Conservation (phyloP, 495 filamentous ascomycete genomes). For the Aspergillus affinis region DNA sequence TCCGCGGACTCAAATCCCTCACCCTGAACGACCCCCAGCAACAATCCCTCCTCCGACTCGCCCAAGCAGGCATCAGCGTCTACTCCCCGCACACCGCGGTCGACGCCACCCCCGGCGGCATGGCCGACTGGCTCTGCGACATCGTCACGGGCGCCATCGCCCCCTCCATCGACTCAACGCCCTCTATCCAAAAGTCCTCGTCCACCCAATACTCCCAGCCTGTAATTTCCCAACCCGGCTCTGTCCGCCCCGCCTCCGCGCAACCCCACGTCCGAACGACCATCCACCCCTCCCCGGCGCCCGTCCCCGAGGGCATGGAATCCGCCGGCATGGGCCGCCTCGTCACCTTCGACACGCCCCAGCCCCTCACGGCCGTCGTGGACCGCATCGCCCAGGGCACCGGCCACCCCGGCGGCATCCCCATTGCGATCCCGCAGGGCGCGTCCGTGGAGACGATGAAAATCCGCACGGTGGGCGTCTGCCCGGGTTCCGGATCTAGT, state of each 20-base stretch:
- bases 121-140: slow-evolving; percentile 95
- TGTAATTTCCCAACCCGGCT: slow-evolving; percentile 36
- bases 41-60: slow-evolving; percentile 74
- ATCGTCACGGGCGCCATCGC: slow-evolving; percentile 62
- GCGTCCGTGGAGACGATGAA: slow-evolving; percentile 49
- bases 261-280: slow-evolving; percentile 50
- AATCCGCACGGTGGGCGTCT: slow-evolving; percentile 65
- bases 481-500: slow-evolving; percentile 79
- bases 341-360: slow-evolving; percentile 58
- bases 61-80: slow-evolving; percentile 87
- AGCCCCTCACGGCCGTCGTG: slow-evolving; percentile 61
- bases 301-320: slow-evolving; percentile 55
- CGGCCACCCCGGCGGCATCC: slow-evolving; percentile 64
- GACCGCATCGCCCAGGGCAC: slow-evolving; percentile 58
- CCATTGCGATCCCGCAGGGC: slow-evolving; percentile 66
- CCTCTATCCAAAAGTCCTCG: slow-evolving; percentile 18
- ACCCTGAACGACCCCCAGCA: slow-evolving; percentile 85
- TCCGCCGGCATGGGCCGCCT: slow-evolving; percentile 76
- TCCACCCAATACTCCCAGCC: slow-evolving; percentile 42
- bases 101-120: slow-evolving; percentile 80
- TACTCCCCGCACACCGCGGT: slow-evolving; percentile 95
- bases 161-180: slow-evolving; percentile 12
- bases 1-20: slow-evolving; percentile 83
- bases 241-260: slow-evolving; percentile 21
- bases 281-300: slow-evolving; percentile 49